Evolutionary conservation across 2,329 filamentous ascomycete genomes (phyloP), one percentile per base, ranked within the genome.

Genomic region (Fusarium hainanense): DNA sequence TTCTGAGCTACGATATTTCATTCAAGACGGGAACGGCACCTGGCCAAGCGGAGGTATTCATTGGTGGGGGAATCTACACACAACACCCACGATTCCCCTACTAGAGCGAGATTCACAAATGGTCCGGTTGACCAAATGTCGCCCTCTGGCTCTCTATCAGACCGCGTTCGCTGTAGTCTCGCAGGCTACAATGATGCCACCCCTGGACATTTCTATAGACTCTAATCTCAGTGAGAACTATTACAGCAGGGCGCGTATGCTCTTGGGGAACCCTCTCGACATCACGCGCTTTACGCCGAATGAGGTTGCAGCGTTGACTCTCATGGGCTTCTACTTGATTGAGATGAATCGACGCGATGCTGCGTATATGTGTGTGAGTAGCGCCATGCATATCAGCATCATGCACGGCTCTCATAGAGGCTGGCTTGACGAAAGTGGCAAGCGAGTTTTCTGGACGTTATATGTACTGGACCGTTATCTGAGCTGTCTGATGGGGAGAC

Each of bases 371-470:
- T 83, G 82, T 61, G 76, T 85, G 28, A 80, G 81, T 43, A 79
- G 81, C 16, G 84, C 84, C 28, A 84, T 85, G 77, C 81, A 83
- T 43, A 80, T 85, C 32, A 81, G 82, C 47, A 79, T 85, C 48
- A 82, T 83, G 77, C 81, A 83, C 34, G 85, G 85, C n/a, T 78
- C 83, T 2, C 82, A 86, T 65, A 76, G 80, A 16, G 83, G 82
- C 6, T 80, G 78, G 68, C 75, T 79, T 5, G 79, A 84, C 43
- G 84, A 86, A 69, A 73, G 74, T 23, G 80, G 79, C 3, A 85
- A 83, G 67, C 77, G 85, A 37, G 77, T 83, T 8, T 86, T 87
- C 57, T 87, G 85, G 85, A 86, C 84, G 0, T 77, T 86, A 4
- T 86, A 85, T 58, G 79, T 84, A n/a, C 73, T 87, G 16, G 84